Evolutionary conservation across 2,329 filamentous ascomycete species (phyloP), one percentile per base, ranked within the genome.

Genomic region (Verticillium dahliae): DNA sequence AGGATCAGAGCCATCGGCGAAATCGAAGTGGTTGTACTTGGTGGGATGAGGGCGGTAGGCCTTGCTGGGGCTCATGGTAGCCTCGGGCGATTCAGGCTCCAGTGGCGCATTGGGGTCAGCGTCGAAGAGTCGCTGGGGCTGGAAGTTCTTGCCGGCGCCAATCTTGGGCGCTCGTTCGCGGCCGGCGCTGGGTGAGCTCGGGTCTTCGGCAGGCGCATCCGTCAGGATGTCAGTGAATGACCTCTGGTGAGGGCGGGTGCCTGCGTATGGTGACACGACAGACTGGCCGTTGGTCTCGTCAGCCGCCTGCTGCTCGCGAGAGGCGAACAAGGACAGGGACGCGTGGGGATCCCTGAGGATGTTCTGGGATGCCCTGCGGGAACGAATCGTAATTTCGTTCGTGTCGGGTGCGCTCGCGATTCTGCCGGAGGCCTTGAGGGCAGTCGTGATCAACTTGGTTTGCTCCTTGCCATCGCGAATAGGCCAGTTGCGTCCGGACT

Each of bases 401-500:
- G 75, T 69, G 62, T 68, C 70, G 57, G 74, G 72, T 39, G 73
- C 68, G 7, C 69, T 67, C 22, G 67, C 60, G 52, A 70, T 67
- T 62, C 72, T 74, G 62, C 77, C 78, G n/a, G 76, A 73, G 45
- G 77, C 74, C 68, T 84, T 83, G 68, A 85, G 77, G 65, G 82
- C 88, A 58, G 79, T 81, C 65, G 84, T 80, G 69, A 97, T 91
- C 69, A 97, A 79, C 69, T 86, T 88, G 68, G 89, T 82, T 78
- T 98, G 93, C 60, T 97, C 92, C 69, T 86, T 86, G 72, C 89
- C 90, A 72, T 97, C 92, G 68, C 87, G 86, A 72, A 99, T 96
- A 60, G 95, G 95, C 95, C 95, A 99, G 77, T 95, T 96, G 74
- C 90, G 90, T 61, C 91, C 91, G 60, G 90, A 89, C 72, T 88